Evolutionary conservation across 2,329 filamentous ascomycete species (phyloP).

Genomic region (Exophiala alcalophila): DNA sequence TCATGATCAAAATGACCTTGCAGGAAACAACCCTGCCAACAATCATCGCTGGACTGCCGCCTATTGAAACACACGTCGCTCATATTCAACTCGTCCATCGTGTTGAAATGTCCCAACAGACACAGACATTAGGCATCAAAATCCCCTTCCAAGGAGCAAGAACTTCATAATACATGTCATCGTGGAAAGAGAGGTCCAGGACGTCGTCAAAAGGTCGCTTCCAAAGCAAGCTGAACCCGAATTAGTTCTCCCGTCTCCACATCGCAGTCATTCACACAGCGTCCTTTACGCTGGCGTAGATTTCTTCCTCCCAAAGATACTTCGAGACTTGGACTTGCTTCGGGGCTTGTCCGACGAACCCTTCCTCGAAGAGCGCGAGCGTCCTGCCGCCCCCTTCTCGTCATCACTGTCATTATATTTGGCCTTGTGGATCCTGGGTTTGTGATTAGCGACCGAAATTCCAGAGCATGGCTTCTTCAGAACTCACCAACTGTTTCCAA

Average conservation of each 20-base stretch:
- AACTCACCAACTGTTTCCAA: constrained; percentile 92
- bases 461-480: background rate
- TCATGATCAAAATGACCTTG: no score
- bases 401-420: constrained; percentile 29
- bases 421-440: constrained; percentile 29
- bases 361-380: constrained; percentile 16
- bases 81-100: background rate
- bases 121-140: background rate
- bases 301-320: constrained; percentile 26
- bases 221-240: constrained; percentile 3
- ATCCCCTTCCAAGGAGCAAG: background rate
- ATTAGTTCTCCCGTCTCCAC: no score
- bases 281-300: constrained; percentile 1
- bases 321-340: constrained; percentile 25
- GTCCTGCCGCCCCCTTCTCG: constrained; percentile 2
- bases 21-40: background rate
- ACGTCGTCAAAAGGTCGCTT: constrained; percentile 1
- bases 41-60: no score
- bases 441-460: constrained; percentile 2
- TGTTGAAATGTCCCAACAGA: background rate
- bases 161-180: constrained; percentile 23
- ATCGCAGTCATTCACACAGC: background rate
- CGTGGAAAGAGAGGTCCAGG: background rate
- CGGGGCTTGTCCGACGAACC: constrained; percentile 19
- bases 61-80: no score